Evolutionary conservation across 495 filamentous ascomycete species (phyloP).

Genomic region (Trichoderma asperelloides): DNA sequence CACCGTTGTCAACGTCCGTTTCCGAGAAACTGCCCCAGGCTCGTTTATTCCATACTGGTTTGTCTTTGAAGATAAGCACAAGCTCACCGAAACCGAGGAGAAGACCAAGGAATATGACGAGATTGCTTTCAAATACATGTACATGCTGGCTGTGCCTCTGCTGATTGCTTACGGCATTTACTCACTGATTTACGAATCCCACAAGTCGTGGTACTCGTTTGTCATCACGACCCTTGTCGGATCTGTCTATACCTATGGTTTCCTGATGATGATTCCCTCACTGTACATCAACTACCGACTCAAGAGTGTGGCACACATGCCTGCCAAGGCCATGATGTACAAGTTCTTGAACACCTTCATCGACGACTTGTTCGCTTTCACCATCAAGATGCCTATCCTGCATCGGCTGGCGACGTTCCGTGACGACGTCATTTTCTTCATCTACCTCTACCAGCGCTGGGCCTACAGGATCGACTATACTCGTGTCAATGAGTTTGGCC

Average conservation of each 20-base stretch:
- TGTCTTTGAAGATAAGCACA: slow-evolving; percentile 92
- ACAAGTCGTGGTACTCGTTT: slow-evolving; percentile 98
- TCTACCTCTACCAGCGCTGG: slow-evolving; percentile 94
- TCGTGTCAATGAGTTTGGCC: slow-evolving; percentile 94
- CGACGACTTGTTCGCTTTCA: slow-evolving; percentile 80
- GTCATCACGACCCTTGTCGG: slow-evolving; percentile 85
- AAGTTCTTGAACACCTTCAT: slow-evolving; percentile 81
- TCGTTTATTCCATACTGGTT: slow-evolving; percentile 75
- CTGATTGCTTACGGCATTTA: slow-evolving; percentile 83
- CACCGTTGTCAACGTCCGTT: slow-evolving; percentile 85
- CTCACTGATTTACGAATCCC: slow-evolving; percentile 83
- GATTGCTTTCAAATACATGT: slow-evolving; percentile 95
- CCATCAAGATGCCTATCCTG: slow-evolving; percentile 96
- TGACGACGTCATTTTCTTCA: slow-evolving; percentile 96
- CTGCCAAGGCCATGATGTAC: slow-evolving; percentile 89
- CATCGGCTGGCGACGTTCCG: slow-evolving; percentile 90
- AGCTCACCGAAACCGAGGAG: slow-evolving; percentile 86
- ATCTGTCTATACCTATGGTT: slow-evolving; percentile 94
- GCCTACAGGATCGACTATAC: slow-evolving; percentile 89
- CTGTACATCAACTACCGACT: slow-evolving; percentile 98
- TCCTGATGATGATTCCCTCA: slow-evolving; percentile 97
- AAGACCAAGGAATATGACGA: slow-evolving; percentile 98
- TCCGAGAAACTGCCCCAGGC: slow-evolving; percentile 57
- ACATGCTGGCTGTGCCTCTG: slow-evolving; percentile 81
- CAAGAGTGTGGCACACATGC: slow-evolving; percentile 97